phyloP scores from a whole-genome alignment of 306 rosid genomes.

The Arachis stenosperma region DNA sequence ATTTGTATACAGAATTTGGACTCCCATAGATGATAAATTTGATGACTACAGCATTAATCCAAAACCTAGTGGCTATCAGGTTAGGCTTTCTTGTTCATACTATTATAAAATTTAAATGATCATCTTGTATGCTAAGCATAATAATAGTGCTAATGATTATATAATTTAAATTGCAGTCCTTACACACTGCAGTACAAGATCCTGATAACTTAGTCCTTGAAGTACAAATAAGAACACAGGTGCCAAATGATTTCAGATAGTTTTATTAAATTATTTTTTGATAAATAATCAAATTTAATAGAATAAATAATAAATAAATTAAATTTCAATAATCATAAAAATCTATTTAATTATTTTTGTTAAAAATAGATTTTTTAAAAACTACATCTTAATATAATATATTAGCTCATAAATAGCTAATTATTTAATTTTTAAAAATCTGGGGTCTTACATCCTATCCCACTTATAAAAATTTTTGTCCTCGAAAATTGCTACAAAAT shows the following conservation, averaged over 20 bases:
- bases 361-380: too few species aligned
- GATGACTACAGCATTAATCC: slow-evolving; percentile 97
- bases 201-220: slow-evolving; percentile 89
- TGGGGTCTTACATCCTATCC: too few species aligned
- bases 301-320: too few species aligned
- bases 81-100: slow-evolving; percentile 42
- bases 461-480: too few species aligned
- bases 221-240: slow-evolving; percentile 99
- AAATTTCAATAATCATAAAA: too few species aligned
- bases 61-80: slow-evolving; percentile 99
- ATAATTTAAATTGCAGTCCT: slow-evolving; percentile 64
- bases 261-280: too few species aligned
- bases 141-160: slow-evolving; percentile 27
- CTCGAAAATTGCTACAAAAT: too few species aligned
- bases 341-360: too few species aligned
- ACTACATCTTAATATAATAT: too few species aligned
- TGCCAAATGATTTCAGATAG: slow-evolving; percentile 35
- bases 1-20: slow-evolving; percentile 68
- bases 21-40: slow-evolving; percentile 93
- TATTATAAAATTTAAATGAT: slow-evolving; percentile 29
- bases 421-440: too few species aligned
- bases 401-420: too few species aligned
- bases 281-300: too few species aligned
- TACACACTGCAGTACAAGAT: slow-evolving; percentile 96
- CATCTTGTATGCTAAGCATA: slow-evolving; percentile 30